Evolutionary conservation across 1,284 basidiomycete species (phyloP), one percentile per base, ranked within the genome.

Genomic region (Erythrobasidium hasegawianum): DNA sequence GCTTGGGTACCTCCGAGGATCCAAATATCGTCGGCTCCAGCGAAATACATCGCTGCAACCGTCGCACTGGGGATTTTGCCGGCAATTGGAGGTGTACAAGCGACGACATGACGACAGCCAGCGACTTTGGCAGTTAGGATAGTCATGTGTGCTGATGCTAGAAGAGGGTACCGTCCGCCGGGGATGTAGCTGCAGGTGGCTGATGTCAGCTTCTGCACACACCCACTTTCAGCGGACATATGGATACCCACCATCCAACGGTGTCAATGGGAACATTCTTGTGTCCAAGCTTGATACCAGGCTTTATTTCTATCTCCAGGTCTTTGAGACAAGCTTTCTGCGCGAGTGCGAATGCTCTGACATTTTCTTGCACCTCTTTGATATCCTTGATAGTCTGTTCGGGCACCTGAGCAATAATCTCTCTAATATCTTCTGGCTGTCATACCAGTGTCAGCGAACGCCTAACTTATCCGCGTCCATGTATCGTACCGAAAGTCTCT

Each of bases 1-100:
- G 77, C 78, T 66, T 78, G 78, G 0, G 78, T 77, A 24, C 78
- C 78, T 20, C 78, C 78, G 11, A 73, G n/a, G n/a, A n/a, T n/a
- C n/a, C n/a, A n/a, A n/a, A n/a, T n/a, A n/a, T n/a, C n/a, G n/a
- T n/a, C n/a, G n/a, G n/a, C n/a, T n/a, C n/a, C n/a, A n/a, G n/a
- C n/a, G n/a, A n/a, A n/a, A n/a, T n/a, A n/a, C n/a, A n/a, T n/a
- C n/a, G n/a, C n/a, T n/a, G n/a, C n/a, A n/a, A n/a, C n/a, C n/a
- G n/a, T n/a, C n/a, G n/a, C n/a, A n/a, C n/a, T n/a, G n/a, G n/a
- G n/a, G n/a, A n/a, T n/a, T n/a, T n/a, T n/a, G n/a, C n/a, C n/a
- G n/a, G n/a, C n/a, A n/a, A n/a, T n/a, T n/a, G n/a, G n/a, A n/a
- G n/a, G n/a, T n/a, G n/a, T n/a, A n/a, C n/a, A n/a, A n/a, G n/a